Evolutionary conservation across 805 yeast genomes (phyloP).

Genomic region (Tetrapisispora taiwanensis): DNA sequence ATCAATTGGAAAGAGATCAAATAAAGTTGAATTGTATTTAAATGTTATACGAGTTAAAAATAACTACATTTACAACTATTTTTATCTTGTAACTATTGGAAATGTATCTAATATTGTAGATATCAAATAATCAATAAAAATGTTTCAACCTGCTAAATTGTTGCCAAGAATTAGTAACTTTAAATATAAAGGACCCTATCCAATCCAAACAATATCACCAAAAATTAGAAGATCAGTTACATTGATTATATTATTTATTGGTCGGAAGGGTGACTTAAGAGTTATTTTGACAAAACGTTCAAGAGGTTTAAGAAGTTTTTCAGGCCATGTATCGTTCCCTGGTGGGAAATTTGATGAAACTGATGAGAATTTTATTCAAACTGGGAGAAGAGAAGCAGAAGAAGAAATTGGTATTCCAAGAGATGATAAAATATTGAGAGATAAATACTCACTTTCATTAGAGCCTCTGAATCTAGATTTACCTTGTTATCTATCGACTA

Average conservation of each 20-base stretch:
- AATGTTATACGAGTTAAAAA: no score
- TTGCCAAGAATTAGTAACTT: not conserved
- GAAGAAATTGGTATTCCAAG: slow-evolving; percentile 76
- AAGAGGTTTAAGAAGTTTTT: slow-evolving; percentile 55
- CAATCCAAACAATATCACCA: slow-evolving; percentile 58
- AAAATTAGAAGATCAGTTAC: slow-evolving; percentile 67
- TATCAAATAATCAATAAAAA: not conserved
- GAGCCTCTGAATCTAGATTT: slow-evolving; percentile 47
- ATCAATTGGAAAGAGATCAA: no score
- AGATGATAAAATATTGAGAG: slow-evolving; percentile 34
- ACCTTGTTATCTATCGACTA: slow-evolving; percentile 76
- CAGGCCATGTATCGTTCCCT: slow-evolving; percentile 87
- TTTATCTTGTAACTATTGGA: no score
- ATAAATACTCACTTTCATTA: slow-evolving; percentile 44
- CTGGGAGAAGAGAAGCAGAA: slow-evolving; percentile 71
- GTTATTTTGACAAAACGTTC: slow-evolving; percentile 76
- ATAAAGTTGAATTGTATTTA: no score
- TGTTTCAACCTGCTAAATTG: not conserved
- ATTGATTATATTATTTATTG: slow-evolving; percentile 60
- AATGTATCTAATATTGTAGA: no score
- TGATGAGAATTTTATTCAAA: slow-evolving; percentile 55
- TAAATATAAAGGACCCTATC: slow-evolving; percentile 6
- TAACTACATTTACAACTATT: no score
- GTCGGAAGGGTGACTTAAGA: slow-evolving; percentile 61
- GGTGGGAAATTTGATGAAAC: slow-evolving; percentile 83